Evolutionary conservation across 2,329 filamentous ascomycete species (phyloP).

Genomic region (Fusarium redolens): DNA sequence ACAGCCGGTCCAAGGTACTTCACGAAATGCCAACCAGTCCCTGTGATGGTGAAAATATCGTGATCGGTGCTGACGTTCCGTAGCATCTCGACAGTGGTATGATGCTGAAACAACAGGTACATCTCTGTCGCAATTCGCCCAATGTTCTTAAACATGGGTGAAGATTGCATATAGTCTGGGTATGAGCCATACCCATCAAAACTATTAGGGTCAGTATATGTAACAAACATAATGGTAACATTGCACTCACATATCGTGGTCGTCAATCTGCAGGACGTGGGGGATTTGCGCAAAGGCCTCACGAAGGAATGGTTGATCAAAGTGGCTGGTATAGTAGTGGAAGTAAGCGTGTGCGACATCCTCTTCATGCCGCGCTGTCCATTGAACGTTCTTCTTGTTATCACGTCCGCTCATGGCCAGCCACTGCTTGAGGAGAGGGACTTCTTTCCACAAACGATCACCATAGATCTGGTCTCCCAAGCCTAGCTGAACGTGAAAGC

Average conservation of each 20-base stretch:
- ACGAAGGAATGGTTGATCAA: constrained; percentile 93
- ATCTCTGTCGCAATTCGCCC: constrained; percentile 95
- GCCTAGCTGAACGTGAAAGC: constrained; percentile 93
- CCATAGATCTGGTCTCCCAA: constrained; percentile 96
- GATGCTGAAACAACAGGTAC: constrained; percentile 98
- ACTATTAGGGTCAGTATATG: constrained; percentile 57
- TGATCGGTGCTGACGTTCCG: constrained; percentile 88
- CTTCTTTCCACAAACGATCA: constrained; percentile 95
- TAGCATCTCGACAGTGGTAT: constrained; percentile 93
- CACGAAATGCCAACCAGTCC: constrained; percentile 98
- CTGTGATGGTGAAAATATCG: constrained; percentile 96
- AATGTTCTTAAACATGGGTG: constrained; percentile 98
- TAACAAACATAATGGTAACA: background rate
- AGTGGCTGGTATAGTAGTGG: constrained; percentile 98
- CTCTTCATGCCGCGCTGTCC: constrained; percentile 95
- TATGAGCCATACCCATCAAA: constrained; percentile 98
- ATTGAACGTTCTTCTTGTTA: constrained; percentile 86
- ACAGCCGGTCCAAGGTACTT: constrained; percentile 95
- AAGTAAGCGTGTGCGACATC: constrained; percentile 97
- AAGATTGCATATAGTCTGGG: constrained; percentile 97
- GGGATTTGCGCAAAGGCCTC: constrained; percentile 98
- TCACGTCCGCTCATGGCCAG: constrained; percentile 92
- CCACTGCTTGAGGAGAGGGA: constrained; percentile 95
- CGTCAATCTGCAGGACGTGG: constrained; percentile 90
- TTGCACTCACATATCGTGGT: constrained; percentile 91